phyloP scores from a whole-genome alignment of 179 eudicot genomes.

The Amaranthus tricolor region DNA sequence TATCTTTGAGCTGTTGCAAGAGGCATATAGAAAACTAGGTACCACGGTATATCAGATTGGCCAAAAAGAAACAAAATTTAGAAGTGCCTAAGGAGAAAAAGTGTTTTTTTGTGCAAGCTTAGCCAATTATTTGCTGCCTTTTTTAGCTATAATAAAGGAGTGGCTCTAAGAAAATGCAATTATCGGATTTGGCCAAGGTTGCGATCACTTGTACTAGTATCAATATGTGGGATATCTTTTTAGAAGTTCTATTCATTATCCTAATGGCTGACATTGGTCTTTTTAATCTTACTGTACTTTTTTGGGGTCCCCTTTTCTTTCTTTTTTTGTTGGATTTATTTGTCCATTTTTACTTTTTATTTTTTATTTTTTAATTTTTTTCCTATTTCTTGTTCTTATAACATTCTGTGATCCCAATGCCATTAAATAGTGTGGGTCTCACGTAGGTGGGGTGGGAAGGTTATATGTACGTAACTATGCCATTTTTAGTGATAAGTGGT shows the following conservation, averaged over 20 bases:
- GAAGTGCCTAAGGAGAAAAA: neutral
- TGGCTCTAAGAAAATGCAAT: conserved; percentile 3
- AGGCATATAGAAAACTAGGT: conserved; percentile 10
- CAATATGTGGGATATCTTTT: conserved; percentile 7
- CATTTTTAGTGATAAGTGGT: too few relatives aligned
- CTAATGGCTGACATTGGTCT: neutral
- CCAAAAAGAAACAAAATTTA: neutral
- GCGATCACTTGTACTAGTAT: neutral
- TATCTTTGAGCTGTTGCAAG: conserved; percentile 8
- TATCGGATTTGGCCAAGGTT: conserved; percentile 10
- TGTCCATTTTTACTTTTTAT: neutral
- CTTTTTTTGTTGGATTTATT: neutral
- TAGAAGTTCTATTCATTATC: conserved; percentile 5
- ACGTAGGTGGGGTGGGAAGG: too few relatives aligned
- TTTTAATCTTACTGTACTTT: neutral
- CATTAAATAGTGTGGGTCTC: too few relatives aligned
- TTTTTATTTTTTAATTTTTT: neutral
- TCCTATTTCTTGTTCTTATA: neutral
- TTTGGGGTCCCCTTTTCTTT: neutral
- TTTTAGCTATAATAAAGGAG: neutral
- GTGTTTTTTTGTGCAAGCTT: neutral
- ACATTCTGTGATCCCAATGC: too few relatives aligned
- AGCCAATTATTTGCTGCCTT: neutral
- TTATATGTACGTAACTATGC: too few relatives aligned
- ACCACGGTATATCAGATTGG: neutral